These are phyloP conservation scores for Meira nashicola DNA, from an alignment of 1,284 basidiomycete genomes.

Conservation along the genomic window DNA sequence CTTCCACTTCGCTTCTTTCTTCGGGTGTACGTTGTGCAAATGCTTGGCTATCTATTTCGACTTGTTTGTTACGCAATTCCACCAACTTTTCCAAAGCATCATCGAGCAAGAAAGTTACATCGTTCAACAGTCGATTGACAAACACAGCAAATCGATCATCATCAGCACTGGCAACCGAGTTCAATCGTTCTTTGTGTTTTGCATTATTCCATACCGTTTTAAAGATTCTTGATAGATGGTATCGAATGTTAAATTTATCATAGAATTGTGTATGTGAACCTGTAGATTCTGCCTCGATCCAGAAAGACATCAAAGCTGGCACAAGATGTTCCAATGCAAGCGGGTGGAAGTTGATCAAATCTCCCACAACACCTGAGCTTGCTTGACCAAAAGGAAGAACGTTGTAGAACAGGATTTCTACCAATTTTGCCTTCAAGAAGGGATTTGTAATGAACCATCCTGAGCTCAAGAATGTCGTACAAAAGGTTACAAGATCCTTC, in stretches of 20 bases:
- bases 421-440: constrained; percentile 94
- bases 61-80: constrained; percentile 80
- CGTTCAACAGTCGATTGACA: constrained; percentile 97
- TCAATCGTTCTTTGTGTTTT: constrained; percentile 44
- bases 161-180: constrained; percentile 28
- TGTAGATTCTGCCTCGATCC: constrained; percentile 95
- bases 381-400: constrained; percentile 72
- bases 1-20: constrained; percentile 77
- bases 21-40: constrained; percentile 65
- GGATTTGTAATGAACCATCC: constrained; percentile 98
- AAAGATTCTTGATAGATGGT: constrained; percentile 47
- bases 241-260: constrained; percentile 83
- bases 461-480: constrained; percentile 84
- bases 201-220: constrained; percentile 48
- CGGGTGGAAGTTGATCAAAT: constrained; percentile 75
- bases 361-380: constrained; percentile 72
- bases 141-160: constrained; percentile 65
- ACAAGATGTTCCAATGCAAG: constrained; percentile 83
- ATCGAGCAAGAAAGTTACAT: constrained; percentile 96
- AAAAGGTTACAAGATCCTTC: constrained; percentile 81
- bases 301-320: constrained; percentile 87
- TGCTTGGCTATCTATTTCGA: constrained; percentile 69
- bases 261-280: constrained; percentile 98
- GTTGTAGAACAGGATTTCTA: constrained; percentile 84
- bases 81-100: constrained; percentile 84